Percentiles rank a stretch among this genome's conserved stretches.
These are phyloP conservation scores for Meyerozyma elateridarum DNA, from an alignment of 1,139 yeast species.

Conservation along the genomic window DNA sequence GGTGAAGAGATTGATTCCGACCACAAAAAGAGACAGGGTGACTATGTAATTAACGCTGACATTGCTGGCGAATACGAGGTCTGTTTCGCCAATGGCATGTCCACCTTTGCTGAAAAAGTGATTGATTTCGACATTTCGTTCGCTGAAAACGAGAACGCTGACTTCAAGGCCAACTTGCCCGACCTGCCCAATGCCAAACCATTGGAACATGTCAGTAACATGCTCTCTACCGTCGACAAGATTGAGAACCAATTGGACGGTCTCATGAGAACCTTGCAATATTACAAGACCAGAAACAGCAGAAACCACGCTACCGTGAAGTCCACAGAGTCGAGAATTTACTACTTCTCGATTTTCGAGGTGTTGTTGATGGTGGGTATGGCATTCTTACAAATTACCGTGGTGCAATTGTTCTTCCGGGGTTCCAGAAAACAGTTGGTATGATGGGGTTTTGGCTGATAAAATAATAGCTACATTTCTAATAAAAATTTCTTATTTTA, in stretches of 20 bases:
- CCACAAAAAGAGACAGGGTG: slow-evolving; percentile 77
- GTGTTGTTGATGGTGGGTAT: slow-evolving; percentile 77
- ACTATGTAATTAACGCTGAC: slow-evolving; percentile 69
- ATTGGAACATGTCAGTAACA: slow-evolving; percentile 55
- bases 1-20: slow-evolving; percentile 55
- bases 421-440: slow-evolving; percentile 80
- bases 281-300: slow-evolving; percentile 88
- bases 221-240: slow-evolving; percentile 52
- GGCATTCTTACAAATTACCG: slow-evolving; percentile 78
- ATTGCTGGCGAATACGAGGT: slow-evolving; percentile 82
- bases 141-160: slow-evolving; percentile 32
- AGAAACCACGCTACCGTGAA: slow-evolving; percentile 89
- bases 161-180: slow-evolving; percentile 64
- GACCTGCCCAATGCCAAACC: slow-evolving; percentile 54
- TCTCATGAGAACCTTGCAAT: slow-evolving; percentile 63
- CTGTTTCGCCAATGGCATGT: slow-evolving; percentile 85
- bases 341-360: slow-evolving; percentile 79
- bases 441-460: slow-evolving; percentile 21
- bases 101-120: slow-evolving; percentile 81
- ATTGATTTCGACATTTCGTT: slow-evolving; percentile 81
- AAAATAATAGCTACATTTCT: too few species aligned
- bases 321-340: slow-evolving; percentile 83
- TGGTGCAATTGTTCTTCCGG: slow-evolving; percentile 83
- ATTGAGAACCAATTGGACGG: slow-evolving; percentile 68
- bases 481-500: too few species aligned